These are phyloP conservation scores for Fusarium graminum DNA, from an alignment of 2,329 filamentous ascomycete genomes.

Conservation along the genomic window DNA sequence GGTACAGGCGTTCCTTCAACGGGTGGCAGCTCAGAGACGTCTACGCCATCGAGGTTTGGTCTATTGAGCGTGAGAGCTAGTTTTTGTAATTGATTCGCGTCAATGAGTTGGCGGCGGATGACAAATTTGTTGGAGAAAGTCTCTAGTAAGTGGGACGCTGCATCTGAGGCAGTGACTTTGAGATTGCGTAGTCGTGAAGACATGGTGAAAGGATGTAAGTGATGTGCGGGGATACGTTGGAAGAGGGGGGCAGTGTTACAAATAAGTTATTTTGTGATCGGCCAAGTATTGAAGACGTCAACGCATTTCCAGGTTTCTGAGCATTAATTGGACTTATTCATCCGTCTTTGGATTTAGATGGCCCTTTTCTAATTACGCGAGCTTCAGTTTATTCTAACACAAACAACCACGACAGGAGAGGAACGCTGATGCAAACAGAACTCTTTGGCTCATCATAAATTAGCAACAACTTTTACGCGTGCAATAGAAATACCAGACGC, in stretches of 20 bases:
- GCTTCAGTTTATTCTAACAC: neutral
- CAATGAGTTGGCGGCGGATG: conserved; percentile 63
- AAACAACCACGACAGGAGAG: neutral
- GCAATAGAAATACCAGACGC: no score
- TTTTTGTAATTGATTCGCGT: conserved; percentile 73
- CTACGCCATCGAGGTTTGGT: conserved; percentile 55
- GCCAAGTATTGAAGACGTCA: neutral
- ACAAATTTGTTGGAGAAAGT: conserved; percentile 49
- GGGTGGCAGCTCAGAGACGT: conserved; percentile 56
- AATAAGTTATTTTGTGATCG: neutral
- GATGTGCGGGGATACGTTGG: conserved; percentile 14
- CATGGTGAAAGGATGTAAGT: conserved; percentile 18
- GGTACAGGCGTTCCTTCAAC: conserved; percentile 64
- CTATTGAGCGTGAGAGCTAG: conserved; percentile 70
- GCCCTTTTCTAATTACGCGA: neutral
- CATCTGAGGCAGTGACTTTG: conserved; percentile 48
- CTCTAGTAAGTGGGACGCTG: conserved; percentile 52
- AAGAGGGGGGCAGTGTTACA: conserved; percentile 1
- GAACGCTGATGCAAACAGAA: neutral
- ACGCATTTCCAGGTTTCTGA: neutral
- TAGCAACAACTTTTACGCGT: no score
- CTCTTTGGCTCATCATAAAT: neutral
- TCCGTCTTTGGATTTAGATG: no score
- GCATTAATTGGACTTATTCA: no score
- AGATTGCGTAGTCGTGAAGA: conserved; percentile 29